phyloP scores from a whole-genome alignment of 106 monocot genomes.

The Dendrobium huoshanense region DNA sequence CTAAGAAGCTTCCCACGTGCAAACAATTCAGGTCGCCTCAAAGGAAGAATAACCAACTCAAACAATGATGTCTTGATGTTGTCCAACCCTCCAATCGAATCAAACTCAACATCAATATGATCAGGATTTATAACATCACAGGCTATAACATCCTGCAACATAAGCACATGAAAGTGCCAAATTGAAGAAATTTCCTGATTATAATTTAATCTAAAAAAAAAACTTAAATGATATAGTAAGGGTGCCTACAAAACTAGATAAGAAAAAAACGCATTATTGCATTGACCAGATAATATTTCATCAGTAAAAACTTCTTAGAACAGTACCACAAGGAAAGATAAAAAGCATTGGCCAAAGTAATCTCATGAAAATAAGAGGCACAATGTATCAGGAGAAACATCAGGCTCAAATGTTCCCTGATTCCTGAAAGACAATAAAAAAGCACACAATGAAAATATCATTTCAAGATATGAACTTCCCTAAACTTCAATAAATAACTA shows the following conservation, averaged over 20 bases:
- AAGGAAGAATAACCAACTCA: conserved; percentile 91
- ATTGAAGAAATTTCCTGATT: conserved; percentile 10
- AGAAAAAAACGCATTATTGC: background rate
- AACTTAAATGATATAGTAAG: too few relatives aligned
- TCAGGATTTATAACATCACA: conserved; percentile 97
- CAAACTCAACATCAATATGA: conserved; percentile 88
- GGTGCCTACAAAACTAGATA: too few relatives aligned
- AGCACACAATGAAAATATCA: background rate
- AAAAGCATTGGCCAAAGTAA: background rate
- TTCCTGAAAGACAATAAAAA: background rate
- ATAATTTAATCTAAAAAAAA: background rate
- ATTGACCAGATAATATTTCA: background rate
- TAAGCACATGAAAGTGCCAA: background rate
- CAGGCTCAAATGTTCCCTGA: background rate
- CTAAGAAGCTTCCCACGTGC: conserved; percentile 84
- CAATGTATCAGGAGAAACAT: background rate
- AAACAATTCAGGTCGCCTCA: conserved; percentile 85
- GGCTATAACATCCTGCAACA: conserved; percentile 84
- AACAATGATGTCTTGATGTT: conserved; percentile 65
- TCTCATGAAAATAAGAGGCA: background rate
- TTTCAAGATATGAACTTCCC: background rate
- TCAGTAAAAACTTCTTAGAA: background rate
- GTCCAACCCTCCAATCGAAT: conserved; percentile 85
- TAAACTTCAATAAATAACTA: background rate
- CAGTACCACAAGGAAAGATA: background rate